Evolutionary conservation across 2,329 filamentous ascomycete genomes (phyloP).

Genomic region (Fusarium mundagurra): DNA sequence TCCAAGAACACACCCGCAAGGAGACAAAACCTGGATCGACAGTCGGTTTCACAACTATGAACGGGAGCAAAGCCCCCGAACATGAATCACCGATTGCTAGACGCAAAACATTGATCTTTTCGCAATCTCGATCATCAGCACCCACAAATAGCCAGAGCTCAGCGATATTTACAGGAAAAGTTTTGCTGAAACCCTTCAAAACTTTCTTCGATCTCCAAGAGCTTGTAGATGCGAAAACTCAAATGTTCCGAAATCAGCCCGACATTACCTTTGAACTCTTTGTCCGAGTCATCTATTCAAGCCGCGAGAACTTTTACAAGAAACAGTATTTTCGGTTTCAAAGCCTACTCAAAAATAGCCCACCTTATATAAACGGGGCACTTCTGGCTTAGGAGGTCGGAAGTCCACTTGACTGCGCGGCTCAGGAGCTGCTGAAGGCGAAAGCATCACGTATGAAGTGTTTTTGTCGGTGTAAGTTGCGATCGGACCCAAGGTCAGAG

Average conservation of each 20-base stretch:
- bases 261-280: conserved; percentile 69
- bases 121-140: conserved; percentile 1
- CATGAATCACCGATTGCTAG: not conserved
- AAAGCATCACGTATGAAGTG: conserved; percentile 42
- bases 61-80: not conserved
- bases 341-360: conserved; percentile 68
- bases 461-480: conserved; percentile 46
- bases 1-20: conserved; percentile 34
- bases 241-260: conserved; percentile 47
- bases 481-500: conserved; percentile 27
- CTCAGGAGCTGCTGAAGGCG: conserved; percentile 37
- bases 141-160: not conserved
- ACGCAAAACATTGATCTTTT: not conserved
- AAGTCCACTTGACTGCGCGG: conserved; percentile 39
- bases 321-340: conserved; percentile 72
- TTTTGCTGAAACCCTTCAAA: conserved; percentile 32
- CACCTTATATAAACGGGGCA: conserved; percentile 57
- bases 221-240: conserved; percentile 59
- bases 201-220: conserved; percentile 74
- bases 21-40: not conserved
- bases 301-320: conserved; percentile 57
- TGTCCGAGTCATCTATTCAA: conserved; percentile 67
- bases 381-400: conserved; percentile 44
- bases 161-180: not conserved
- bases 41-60: not conserved